Evolutionary conservation across 306 rosid species (phyloP), one percentile per base, ranked within the genome.

Genomic region (Ormosia emarginata): DNA sequence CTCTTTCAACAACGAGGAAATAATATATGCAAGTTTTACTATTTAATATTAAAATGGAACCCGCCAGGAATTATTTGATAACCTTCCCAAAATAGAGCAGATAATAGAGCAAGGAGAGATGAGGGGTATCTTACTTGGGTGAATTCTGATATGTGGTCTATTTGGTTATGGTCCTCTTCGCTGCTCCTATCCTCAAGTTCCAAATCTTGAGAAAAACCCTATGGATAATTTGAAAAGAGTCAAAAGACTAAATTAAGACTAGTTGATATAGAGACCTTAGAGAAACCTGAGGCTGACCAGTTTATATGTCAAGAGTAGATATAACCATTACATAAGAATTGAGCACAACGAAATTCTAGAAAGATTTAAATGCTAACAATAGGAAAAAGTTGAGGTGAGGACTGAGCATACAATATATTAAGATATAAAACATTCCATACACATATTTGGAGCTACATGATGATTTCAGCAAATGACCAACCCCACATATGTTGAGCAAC

Each of bases 191-290:
- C 84, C 61, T 87, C 88, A 83, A 75, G 67, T 62, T 84, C 87
- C 83, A 62, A 63, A 87, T 87, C 87, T 70, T 85, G 81, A 67
- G 90, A 82, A 86, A 85, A 46, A 84, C 83, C 93, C 97, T 94
- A 86, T 15, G 52, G 79, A 33, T 67, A 73, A 58, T 30, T 53
- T 67, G 65, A 77, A 84, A 73, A 24, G 24, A 24, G 24, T 24
- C 24, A 24, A 24, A 24, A 12, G 18, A 47, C 36, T 33, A 67
- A 52, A 67, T 74, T 33, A 44, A 67, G 55, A 58, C 41, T 67
- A 61, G 13, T 34, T 70, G 32, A 57, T 50, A 63, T 8, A 63
- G 36, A 71, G 46, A 67, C 75, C 56, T 49, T 15, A 5, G 36
- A 46, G 63, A 85, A 73, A 52, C 24, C 58, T 32, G 58, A 82